Base-by-base conservation (phyloP, 768 basidiomycete species). In the Pisolithus albus region DNA sequence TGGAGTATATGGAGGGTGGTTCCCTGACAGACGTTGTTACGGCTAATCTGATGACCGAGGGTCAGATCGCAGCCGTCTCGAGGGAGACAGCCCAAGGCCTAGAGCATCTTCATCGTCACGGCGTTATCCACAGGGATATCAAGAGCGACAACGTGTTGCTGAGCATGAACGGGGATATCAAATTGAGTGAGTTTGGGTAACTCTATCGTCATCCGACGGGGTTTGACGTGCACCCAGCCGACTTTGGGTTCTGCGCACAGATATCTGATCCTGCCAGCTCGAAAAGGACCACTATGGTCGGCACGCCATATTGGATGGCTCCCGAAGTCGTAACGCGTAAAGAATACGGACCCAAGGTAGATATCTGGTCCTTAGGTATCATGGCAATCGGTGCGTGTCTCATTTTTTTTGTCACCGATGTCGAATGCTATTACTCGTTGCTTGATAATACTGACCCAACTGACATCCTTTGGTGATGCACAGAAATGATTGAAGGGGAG, bases 1-100 rank as follows among this genome's bases (percentile, higher is more conserved):
- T 99, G 96, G 96, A 97, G 72, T 97, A 94, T 70, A 98, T 98
- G 95, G 94, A 97, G 71, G 94, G 94, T 38, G 90, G 92, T 32
- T 86, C 83, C 28, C 73, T 97, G 41, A 99, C 95, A 5, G 95
- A 98, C 64, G 93, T 98, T 55, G 93, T 88, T 39, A 86, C 85
- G 4, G 83, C 80, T 40, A 86, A 86, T 58, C 71, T 96, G 62
- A 98, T 99, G 93, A 93, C 88, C 0, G 96, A 98, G 67, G 96
- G 94, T 1, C 96, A 98, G 73, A 98, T 99, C 56, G 93, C 96
- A 0, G 96, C 95, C 4, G 96, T 98, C 30, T 89, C 86, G 41
- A 75, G 92, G 65, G 96, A 98, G 73, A 92, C 88, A 2, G 81
- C 85, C 10, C 92, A 96, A 64, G 96, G 96, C 5, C 70, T 99